Conservation (phyloP, 495 filamentous ascomycete species). For the Rostrohypoxylon terebratum region DNA sequence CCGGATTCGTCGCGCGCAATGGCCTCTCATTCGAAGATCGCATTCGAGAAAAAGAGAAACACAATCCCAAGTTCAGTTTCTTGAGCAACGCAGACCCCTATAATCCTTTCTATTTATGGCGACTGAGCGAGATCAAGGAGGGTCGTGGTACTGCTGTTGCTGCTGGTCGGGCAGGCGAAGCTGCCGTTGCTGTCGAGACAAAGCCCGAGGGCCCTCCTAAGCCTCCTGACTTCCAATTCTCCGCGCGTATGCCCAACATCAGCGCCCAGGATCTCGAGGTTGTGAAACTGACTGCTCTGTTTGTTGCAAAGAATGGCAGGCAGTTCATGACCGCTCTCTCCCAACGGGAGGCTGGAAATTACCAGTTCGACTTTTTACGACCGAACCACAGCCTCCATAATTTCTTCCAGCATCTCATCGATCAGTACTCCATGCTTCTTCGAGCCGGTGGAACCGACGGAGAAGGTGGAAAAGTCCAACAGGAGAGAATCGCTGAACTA, state of each 20-base stretch:
- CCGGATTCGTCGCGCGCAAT: slow-evolving; percentile 89
- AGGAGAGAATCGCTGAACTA: slow-evolving; percentile 77
- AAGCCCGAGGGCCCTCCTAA: slow-evolving; percentile 85
- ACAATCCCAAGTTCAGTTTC: slow-evolving; percentile 93
- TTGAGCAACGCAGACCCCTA: slow-evolving; percentile 84
- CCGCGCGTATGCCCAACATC: slow-evolving; percentile 96
- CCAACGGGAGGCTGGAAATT: slow-evolving; percentile 89
- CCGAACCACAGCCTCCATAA: slow-evolving; percentile 96
- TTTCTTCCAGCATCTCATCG: slow-evolving; percentile 90
- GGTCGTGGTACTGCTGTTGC: slow-evolving; percentile 84
- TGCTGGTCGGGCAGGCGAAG: slow-evolving; percentile 79
- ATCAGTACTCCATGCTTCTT: slow-evolving; percentile 91
- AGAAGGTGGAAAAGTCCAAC: slow-evolving; percentile 72
- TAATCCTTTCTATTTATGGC: slow-evolving; percentile 89
- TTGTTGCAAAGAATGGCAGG: slow-evolving; percentile 90
- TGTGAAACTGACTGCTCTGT: slow-evolving; percentile 87
- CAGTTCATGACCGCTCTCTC: slow-evolving; percentile 88
- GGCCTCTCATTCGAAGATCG: slow-evolving; percentile 87
- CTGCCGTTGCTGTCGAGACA: slow-evolving; percentile 62
- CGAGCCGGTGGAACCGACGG: slow-evolving; percentile 75
- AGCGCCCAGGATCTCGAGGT: slow-evolving; percentile 95
- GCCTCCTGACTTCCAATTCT: slow-evolving; percentile 93
- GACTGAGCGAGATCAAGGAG: slow-evolving; percentile 82
- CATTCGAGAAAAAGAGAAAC: slow-evolving; percentile 85
- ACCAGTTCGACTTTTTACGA: slow-evolving; percentile 95